Base-by-base conservation (phyloP, 2,329 filamentous ascomycete species). In the Huntiella omanensis region DNA sequence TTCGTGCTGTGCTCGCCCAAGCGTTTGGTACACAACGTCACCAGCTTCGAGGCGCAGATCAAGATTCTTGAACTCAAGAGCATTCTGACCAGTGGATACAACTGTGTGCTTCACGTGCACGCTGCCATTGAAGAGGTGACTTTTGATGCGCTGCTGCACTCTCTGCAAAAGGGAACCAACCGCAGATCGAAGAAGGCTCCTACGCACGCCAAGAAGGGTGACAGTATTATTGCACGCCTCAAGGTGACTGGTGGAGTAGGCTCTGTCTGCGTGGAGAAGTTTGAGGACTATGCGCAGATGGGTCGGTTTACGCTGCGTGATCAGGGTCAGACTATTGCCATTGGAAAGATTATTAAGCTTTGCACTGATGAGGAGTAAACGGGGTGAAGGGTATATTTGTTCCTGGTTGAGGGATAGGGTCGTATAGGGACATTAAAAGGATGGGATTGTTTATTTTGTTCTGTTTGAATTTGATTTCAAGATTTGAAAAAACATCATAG, bases 121-220 rank as follows among this genome's bases (percentile, higher is more conserved):
- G 86, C 88, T 4, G 91, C 91, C 16, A 93, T 95, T 51, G 91
- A 98, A 68, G 91, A 98, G 63, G 85, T 98, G 49, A 95, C 88
- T 0, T 93, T 98, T 58, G 73, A 77, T 1, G 74, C 80, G 3
- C 71, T 98, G 45, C 66, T 98, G 54, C 91, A 98, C 67, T 94
- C 88, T 65, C 69, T 96, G 40, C 87, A 98, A 62, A 94, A 94
- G 64, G 88, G 87, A 45, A 98, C 91, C 3, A 78, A 77, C 56
- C 74, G 91, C 56, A 93, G 87, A 75, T 93, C 84, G 67, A 96
- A 95, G 74, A 73, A 80, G 53, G 77, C 91, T 4, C 91, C 92
- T 0, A 82, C 88, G 7, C 94, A 96, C 60, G 91, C 88, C 51
- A 92, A 79, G 65, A 78, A 59, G 61, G 77, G 76, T 42, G 74